Percentiles rank a stretch among this genome's conserved stretches.
Conservation (phyloP, 2,329 filamentous ascomycete species). For the Sporothrix pseudoabietina region DNA sequence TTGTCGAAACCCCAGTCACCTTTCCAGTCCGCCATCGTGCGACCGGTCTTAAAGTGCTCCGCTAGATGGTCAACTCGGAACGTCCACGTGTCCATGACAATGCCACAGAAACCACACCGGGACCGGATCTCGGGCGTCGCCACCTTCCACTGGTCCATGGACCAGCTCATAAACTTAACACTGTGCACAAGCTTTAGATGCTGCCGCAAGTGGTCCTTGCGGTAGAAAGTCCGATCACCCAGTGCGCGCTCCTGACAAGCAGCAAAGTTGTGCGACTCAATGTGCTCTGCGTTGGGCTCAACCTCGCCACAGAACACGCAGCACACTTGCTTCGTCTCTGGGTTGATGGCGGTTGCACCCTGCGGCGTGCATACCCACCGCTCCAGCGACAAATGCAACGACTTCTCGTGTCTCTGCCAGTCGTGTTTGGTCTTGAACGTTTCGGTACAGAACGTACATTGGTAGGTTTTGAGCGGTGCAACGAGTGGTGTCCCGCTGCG, state of each 20-base stretch:
- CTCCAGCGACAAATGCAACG: conserved; percentile 64
- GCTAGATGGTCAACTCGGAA: conserved; percentile 64
- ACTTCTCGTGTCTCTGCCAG: conserved; percentile 72
- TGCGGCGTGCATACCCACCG: conserved; percentile 66
- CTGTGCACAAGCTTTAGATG: conserved; percentile 65
- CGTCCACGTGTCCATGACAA: conserved; percentile 63
- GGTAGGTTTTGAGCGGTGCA: conserved; percentile 58
- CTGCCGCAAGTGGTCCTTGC: conserved; percentile 68
- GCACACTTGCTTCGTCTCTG: conserved; percentile 58
- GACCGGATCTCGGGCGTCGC: conserved; percentile 63
- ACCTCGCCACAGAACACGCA: conserved; percentile 63
- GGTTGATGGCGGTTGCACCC: conserved; percentile 58
- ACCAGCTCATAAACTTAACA: conserved; percentile 63
- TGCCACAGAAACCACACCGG: conserved; percentile 66
- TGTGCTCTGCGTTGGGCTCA: conserved; percentile 58
- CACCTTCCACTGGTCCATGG: conserved; percentile 66
- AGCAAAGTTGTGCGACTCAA: conserved; percentile 62
- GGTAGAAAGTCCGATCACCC: conserved; percentile 65
- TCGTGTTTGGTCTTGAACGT: conserved; percentile 69
- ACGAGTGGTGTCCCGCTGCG: conserved; percentile 40
- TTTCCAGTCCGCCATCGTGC: conserved; percentile 69
- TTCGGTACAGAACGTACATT: conserved; percentile 70
- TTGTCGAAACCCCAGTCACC: conserved; percentile 69
- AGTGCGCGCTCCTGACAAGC: conserved; percentile 66
- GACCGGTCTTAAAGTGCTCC: conserved; percentile 68